Evolutionary conservation across 2,329 filamentous ascomycete species (phyloP), one percentile per base, ranked within the genome.

Genomic region (Cordyceps militaris): DNA sequence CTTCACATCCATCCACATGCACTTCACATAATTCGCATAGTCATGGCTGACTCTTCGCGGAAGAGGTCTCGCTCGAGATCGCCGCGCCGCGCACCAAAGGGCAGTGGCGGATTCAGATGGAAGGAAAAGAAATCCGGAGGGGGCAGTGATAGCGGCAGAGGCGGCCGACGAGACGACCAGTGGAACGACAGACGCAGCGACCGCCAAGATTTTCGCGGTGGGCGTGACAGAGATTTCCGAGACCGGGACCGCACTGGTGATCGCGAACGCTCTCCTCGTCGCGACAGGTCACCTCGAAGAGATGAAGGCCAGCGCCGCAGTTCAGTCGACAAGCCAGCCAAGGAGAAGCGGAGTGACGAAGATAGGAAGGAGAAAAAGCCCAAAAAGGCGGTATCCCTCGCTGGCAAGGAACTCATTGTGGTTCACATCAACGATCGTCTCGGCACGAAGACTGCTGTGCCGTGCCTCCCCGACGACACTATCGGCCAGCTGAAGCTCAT

Each of bases 371-470:
- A 76, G 52, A 73, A 74, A 56, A 74, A 63, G 62, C 68, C 54
- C 57, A 70, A 48, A 58, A 70, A 63, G 42, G 65, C 63, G 30
- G 61, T 71, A 69, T 50, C 59, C 2, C 63, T 62, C 10, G 40
- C 74, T 4, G 71, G 78, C 6, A 88, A 95, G 68, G 87, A 91
- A 58, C 95, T 97, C 88, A 97, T 97, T 64, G 83, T 96, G 53
- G 92, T 97, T 19, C 85, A 93, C 66, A 85, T 97, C 68, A 97
- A 97, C 70, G 93, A 97, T 72, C 83, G 93, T n/a, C 77, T 97
- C 36, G 93, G 93, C 13, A 97, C 93, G n/a, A 96, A 96, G 68
- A 90, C 92, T 16, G 88, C 89, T 54, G 94, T 97, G 62, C 93
- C 93, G 0, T 97, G 92, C 70, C 78, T 96, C 58, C 86, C 89